Base-by-base conservation (phyloP, 1,284 basidiomycete genomes). In the Vanrija pseudolonga region DNA sequence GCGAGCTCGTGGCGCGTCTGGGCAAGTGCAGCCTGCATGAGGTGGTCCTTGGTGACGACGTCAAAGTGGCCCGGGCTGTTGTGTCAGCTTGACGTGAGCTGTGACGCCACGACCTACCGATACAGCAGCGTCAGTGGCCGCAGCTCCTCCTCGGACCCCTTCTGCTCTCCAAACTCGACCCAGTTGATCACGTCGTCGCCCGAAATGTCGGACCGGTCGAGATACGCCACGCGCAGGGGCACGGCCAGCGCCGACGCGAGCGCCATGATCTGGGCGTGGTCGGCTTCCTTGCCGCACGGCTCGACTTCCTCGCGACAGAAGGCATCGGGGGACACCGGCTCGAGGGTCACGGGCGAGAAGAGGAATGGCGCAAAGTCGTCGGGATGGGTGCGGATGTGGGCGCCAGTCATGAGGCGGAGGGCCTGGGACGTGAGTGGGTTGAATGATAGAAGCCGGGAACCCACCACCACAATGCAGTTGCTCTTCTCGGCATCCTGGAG, bases 261-360 rank as follows among this genome's bases (percentile, higher is more conserved):
- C 0, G 90, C 90, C 53, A 83, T 84, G 61, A 94, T 88, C 66
- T 91, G 88, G 19, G 89, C 84, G 63, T 94, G 86, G 63, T 94
- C 91, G 84, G 90, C 90, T 78, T 94, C 90, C 67, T 85, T 87
- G 15, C 88, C 86, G 45, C 84, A 80, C 1, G 88, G 84, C 61
- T 93, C 89, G 26, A 94, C 90, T 59, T 86, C 84, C 45, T 80
- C 78, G 62, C 84, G 81, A 68, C 89, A 91, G 73, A 92, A 94
- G 11, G 82, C 80, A 7, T 81, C 79, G 6, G 85, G 77, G 3
- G 79, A 76, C 65, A 89, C 80, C 3, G 73, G 80, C 45, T 84
- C 81, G 37, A 83, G 83, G 0, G 83, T 82, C 40, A 87, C 84
- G 0, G 87, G 87, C 56, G 90, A 83, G 61, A 88, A 82, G 6